Evolutionary conservation across 2,329 filamentous ascomycete genomes (phyloP), one percentile per base, ranked within the genome.

Genomic region (Fusarium agapanthi): DNA sequence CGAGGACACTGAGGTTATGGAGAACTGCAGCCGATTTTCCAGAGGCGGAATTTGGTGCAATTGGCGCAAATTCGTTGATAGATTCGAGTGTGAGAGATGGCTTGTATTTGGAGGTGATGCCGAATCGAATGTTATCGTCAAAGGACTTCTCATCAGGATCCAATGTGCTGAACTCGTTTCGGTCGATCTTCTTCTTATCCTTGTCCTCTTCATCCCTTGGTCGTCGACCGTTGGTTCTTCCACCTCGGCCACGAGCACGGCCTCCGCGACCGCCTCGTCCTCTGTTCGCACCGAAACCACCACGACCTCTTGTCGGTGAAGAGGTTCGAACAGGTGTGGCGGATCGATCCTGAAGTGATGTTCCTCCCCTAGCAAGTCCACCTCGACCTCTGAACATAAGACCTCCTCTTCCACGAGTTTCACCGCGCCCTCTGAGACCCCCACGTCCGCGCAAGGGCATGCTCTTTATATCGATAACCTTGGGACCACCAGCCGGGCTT

Each of bases 391-490:
- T 35, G 24, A 41, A 61, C 34, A 35, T 22, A 38, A 50, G 34
- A n/a, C 62, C 57, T 13, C 69, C 69, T 26, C 69, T 47, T 28
- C 69, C 75, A n/a, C 67, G 56, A 13, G 74, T 59, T 28, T 47
- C 68, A 22, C 77, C 75, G 20, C 79, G 76, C 8, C 78, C 72
- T 32, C 81, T 79, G 18, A 70, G 37, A 18, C 74, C 74, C 24
- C 74, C 69, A 22, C 72, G 61, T 16, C 73, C 74, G 14, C 73
- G 72, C 30, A 75, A 43, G 28, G 73, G 83, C 18, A 85, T 75
- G 62, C 76, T 84, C 62, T 77, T 80, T 61, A 85, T 74, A 61
- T 84, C 82, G 51, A 86, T 78, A 22, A 85, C 76, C 65, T 80
- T 83, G 30, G 81, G 79, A 40, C 71, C 69, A 20, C 74, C 72